phyloP scores from a whole-genome alignment of 345 rosid genomes.

The sweet orange (Citrus sinensis) region DNA sequence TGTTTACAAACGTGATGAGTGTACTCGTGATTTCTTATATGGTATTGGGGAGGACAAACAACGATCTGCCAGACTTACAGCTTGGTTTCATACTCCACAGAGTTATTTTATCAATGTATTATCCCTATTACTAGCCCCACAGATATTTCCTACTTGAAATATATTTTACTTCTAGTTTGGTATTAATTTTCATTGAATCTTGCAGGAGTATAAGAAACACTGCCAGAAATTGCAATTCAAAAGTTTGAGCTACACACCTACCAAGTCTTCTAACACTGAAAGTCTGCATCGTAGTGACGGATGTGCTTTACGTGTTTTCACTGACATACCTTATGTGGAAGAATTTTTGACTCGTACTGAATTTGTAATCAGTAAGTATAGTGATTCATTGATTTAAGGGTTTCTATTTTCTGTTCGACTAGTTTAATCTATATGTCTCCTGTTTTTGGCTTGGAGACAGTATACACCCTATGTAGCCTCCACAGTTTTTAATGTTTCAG shows the following conservation, averaged over 20 bases:
- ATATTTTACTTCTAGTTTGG: constrained; percentile 6
- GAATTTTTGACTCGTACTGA: constrained; percentile 79
- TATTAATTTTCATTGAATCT: constrained; percentile 11
- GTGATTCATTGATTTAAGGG: constrained; percentile 1
- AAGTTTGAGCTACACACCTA: constrained; percentile 31
- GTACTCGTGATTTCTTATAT: constrained; percentile 78
- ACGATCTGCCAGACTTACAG: constrained; percentile 87
- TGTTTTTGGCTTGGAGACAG: neutral
- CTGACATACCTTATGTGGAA: constrained; percentile 89
- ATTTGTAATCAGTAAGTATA: constrained; percentile 70
- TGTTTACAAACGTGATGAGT: constrained; percentile 63
- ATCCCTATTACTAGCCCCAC: neutral
- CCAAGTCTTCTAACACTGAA: constrained; percentile 30
- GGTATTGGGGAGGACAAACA: constrained; percentile 96
- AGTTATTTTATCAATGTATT: constrained; percentile 70
- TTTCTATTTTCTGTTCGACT: neutral
- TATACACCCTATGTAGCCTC: neutral
- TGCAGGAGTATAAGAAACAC: constrained; percentile 73
- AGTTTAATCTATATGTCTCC: neutral
- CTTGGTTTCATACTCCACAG: constrained; percentile 87
- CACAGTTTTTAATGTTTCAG: neutral
- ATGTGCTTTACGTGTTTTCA: constrained; percentile 57
- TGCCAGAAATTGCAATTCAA: constrained; percentile 36
- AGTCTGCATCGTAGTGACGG: constrained; percentile 44
- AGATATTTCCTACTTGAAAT: constrained; percentile 10